Percentiles rank a stretch among this genome's conserved stretches.
Evolutionary conservation across 2,329 filamentous ascomycete genomes (phyloP).

Genomic region (Aschersonia sp.): DNA sequence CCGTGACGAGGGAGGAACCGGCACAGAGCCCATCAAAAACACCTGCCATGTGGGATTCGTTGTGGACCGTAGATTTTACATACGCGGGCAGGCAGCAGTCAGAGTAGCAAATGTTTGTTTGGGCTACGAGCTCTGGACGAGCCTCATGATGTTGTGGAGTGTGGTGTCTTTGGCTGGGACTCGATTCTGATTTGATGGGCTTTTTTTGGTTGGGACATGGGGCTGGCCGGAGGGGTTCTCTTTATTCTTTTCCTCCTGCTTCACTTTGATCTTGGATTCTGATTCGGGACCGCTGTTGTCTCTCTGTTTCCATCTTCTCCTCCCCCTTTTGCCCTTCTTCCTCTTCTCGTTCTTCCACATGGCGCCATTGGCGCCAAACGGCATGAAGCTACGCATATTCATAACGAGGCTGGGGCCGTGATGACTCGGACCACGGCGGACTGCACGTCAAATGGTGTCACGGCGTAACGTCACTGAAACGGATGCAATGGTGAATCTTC

Average conservation of each 20-base stretch:
- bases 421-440: too few relatives aligned
- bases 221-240: neutral
- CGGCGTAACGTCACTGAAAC: too few relatives aligned
- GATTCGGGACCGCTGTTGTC: neutral
- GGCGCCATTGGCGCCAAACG: neutral
- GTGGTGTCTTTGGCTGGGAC: too few relatives aligned
- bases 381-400: too few relatives aligned
- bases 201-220: neutral
- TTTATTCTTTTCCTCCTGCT: neutral
- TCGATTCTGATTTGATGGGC: neutral
- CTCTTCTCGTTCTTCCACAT: neutral
- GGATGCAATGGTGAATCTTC: too few relatives aligned
- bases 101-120: too few relatives aligned
- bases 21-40: conserved; percentile 28
- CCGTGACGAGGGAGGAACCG: conserved; percentile 23
- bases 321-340: neutral
- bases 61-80: conserved; percentile 47
- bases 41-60: conserved; percentile 45
- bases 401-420: too few relatives aligned
- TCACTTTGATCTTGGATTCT: neutral
- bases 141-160: too few relatives aligned
- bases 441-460: too few relatives aligned
- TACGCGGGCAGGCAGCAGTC: conserved; percentile 28
- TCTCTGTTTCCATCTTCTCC: neutral
- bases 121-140: too few relatives aligned